These are phyloP conservation scores for Penstemon eatonii DNA, from an alignment of 257 asterid species.

Conservation along the genomic window DNA sequence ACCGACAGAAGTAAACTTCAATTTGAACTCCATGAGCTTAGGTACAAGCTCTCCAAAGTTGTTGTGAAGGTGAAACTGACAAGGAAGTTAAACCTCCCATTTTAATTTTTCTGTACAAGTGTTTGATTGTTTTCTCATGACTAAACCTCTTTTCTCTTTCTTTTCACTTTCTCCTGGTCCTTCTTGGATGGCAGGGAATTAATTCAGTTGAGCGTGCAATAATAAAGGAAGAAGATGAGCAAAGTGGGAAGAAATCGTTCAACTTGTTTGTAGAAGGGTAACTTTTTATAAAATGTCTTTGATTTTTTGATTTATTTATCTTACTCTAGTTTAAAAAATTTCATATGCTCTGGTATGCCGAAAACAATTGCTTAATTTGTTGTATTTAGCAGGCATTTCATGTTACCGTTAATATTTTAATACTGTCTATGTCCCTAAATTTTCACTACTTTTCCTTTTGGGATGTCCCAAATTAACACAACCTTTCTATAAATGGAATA, in stretches of 20 bases:
- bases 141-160: conserved; percentile 5
- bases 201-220: conserved; percentile 78
- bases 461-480: too few relatives aligned
- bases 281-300: conserved; percentile 20
- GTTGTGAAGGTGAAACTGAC: conserved; percentile 73
- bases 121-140: conserved; percentile 3
- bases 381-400: not conserved
- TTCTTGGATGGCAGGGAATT: conserved; percentile 65
- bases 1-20: conserved; percentile 57
- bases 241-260: conserved; percentile 41
- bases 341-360: not conserved
- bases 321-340: not conserved
- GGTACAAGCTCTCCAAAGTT: conserved; percentile 65
- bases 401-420: conserved; percentile 3
- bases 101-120: not conserved
- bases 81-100: conserved; percentile 17
- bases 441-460: too few relatives aligned
- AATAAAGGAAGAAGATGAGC: conserved; percentile 50
- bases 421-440: too few relatives aligned
- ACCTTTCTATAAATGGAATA: too few relatives aligned
- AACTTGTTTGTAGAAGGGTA: conserved; percentile 92
- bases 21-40: conserved; percentile 63
- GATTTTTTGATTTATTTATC: conserved; percentile 12
- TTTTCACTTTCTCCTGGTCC: conserved; percentile 7
- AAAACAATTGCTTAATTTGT: conserved; percentile 7